Evolutionary conservation across 1,139 yeast genomes (phyloP), one percentile per base, ranked within the genome.

Genomic region (Yarrowia galli): DNA sequence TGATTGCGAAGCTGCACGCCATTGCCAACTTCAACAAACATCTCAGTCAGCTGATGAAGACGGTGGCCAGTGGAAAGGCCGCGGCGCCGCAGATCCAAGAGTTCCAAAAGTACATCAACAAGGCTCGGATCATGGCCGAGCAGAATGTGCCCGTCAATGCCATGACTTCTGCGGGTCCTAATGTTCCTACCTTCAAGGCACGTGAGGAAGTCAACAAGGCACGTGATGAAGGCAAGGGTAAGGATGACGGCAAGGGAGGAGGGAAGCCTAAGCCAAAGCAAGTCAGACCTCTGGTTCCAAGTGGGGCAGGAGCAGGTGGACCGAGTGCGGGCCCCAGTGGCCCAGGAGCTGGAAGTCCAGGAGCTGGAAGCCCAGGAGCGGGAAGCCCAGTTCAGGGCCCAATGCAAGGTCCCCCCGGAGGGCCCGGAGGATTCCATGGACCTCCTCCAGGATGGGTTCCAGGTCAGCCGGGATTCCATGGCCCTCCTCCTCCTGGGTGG

Each of bases 51-150:
- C 79, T 93, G 67, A 92, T 93, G 97, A 87, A 88, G 70, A 84
- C 83, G 8, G 97, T 93, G 1, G 97, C 98, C 0, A 84, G 88
- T 70, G 97, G 97, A 2, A 82, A 81, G 38, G 97, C 97, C 0
- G 77, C 87, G 0, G 84, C 85, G 1, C 87, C 84, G 10, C 95
- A 92, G 75, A 89, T 93, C 28, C 80, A 85, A 43, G 86, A 86
- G 49, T 92, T 92, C 75, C 96, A 92, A 76, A 87, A 85, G n/a
- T 90, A 89, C 73, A 91, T 92, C 68, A 73, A 82, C 69, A 82
- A 88, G 66, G 97, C 97, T 0, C 83, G 89, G 69, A 32, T 46
- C 58, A 23, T 63, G 48, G 61, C 63, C 28, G 67, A 40, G n/a
- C 43, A 43, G 40, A 66, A 36, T 16, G 56, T 72, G 72, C 56